Conservation (phyloP, 352 stramenopile species). For the Globisporangium alternatum region DNA sequence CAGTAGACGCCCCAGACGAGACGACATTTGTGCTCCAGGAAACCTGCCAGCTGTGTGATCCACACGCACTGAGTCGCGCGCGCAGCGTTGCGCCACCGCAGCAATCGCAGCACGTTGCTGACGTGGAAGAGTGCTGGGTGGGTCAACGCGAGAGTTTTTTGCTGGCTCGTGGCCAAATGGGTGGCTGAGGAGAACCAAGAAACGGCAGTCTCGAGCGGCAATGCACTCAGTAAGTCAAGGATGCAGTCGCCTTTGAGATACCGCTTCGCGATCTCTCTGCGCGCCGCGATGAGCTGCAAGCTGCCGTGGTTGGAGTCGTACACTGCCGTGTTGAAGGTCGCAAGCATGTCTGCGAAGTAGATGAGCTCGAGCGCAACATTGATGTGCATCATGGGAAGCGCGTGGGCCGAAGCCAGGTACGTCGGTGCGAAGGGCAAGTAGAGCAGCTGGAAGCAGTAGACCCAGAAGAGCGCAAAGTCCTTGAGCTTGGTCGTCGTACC, state of each 20-base stretch:
- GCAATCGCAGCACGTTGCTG: neutral
- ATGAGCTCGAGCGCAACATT: conserved; percentile 9
- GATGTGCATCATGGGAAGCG: conserved; percentile 2
- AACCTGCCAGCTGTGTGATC: neutral
- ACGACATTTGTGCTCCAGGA: neutral
- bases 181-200: neutral
- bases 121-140: conserved; percentile 6
- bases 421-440: conserved; percentile 2
- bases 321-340: conserved; percentile 10
- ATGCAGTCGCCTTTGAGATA: conserved; percentile 4
- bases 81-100: neutral
- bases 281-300: conserved; percentile 1
- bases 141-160: neutral
- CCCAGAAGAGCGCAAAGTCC: neutral
- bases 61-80: neutral
- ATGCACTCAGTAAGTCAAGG: conserved; percentile 9
- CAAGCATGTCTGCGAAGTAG: conserved; percentile 9
- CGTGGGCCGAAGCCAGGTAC: neutral
- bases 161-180: neutral
- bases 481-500: neutral
- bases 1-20: conserved; percentile 4
- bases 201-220: neutral
- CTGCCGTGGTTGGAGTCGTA: conserved; percentile 2
- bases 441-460: conserved; percentile 13
- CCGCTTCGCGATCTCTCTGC: neutral